Evolutionary conservation across 169 alveolate species (phyloP), one percentile per base, ranked within the genome.

Genomic region (Plasmodium berghei): DNA sequence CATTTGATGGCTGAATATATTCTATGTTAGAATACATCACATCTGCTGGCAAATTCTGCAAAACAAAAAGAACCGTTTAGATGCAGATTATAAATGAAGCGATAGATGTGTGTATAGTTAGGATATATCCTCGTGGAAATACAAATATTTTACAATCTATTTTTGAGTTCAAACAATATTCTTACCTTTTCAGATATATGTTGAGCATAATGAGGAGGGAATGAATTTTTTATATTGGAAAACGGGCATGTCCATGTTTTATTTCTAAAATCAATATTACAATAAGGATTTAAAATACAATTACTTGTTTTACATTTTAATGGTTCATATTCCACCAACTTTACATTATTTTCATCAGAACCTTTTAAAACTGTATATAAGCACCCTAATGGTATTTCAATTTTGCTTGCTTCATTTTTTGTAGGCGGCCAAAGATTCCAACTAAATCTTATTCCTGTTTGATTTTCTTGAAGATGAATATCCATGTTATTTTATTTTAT

Each of bases 391-490:
- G 99, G 99, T 75, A 98, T 96, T 56, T 97, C 99, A 24, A 97
- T 97, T 92, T 98, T 93, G 59, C 98, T 96, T 26, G 97, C 98
- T 77, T 97, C 98, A 20, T 95, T 96, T 64, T 97, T 97, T 56
- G 98, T 97, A 56, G 98, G 95, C 9, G 99, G 99, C 98, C 99
- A 97, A 46, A 97, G 94, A 73, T 98, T 97, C 99, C 99, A 99
- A 70, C 99, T 96, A 94, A 98, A 97, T 62, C 99, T 96, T 61
- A 98, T 94, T 22, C 99, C 99, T 74, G 98, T 97, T 62, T 93
- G 95, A 59, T 93, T 92, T 91, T 96, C 98, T 66, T 93, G 96
- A 72, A 92, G 92, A 72, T 91, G 95, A 48, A 90, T 92, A 52
- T 95, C 97, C 96, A 94, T 95, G 14, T 54, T 83, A 12, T 26